phyloP scores from a whole-genome alignment of 2,329 filamentous ascomycete species.

The Fusarium sarcochroum region DNA sequence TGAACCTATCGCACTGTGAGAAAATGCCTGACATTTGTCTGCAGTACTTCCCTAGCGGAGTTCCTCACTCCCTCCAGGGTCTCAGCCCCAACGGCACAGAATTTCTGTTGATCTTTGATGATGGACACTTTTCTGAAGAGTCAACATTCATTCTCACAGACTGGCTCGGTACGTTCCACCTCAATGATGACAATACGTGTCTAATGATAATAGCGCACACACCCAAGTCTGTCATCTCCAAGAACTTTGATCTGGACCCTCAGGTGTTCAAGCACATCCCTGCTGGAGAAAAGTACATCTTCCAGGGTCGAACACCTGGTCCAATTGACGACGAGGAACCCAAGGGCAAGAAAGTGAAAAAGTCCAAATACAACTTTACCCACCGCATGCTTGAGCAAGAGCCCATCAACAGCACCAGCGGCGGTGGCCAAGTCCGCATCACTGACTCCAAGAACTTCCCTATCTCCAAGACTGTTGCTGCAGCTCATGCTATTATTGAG shows the following conservation, averaged over 20 bases:
- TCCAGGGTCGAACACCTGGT: conserved; percentile 76
- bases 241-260: conserved; percentile 81
- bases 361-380: conserved; percentile 77
- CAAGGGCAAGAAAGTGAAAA: conserved; percentile 71
- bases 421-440: conserved; percentile 80
- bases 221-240: conserved; percentile 77
- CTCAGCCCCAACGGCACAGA: conserved; percentile 72
- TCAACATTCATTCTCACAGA: conserved; percentile 82
- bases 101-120: conserved; percentile 65
- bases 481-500: conserved; percentile 78
- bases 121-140: conserved; percentile 67
- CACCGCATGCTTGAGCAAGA: conserved; percentile 80
- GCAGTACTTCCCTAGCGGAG: conserved; percentile 79
- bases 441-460: conserved; percentile 83
- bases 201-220: conserved; percentile 69
- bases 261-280: conserved; percentile 79
- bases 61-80: conserved; percentile 83
- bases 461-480: conserved; percentile 79
- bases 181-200: conserved; percentile 1
- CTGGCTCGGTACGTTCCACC: conserved; percentile 70
- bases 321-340: conserved; percentile 76
- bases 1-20: fast-evolving
- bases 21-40: fast-evolving
- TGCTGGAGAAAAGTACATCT: conserved; percentile 80
- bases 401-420: conserved; percentile 68